These are phyloP conservation scores for Arthrinium phaeospermum DNA, from an alignment of 2,329 filamentous ascomycete species.

Conservation along the genomic window DNA sequence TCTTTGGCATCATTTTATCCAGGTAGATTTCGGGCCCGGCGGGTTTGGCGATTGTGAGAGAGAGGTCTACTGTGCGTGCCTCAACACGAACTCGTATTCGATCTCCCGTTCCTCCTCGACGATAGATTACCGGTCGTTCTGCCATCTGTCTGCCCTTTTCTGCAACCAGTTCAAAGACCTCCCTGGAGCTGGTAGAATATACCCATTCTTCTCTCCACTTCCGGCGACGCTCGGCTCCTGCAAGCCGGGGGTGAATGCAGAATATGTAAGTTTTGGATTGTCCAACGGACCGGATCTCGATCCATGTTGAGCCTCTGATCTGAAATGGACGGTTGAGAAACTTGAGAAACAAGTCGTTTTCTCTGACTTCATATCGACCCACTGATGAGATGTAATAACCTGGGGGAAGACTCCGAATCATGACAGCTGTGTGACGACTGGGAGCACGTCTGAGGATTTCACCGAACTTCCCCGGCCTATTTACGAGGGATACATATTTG, in stretches of 20 bases:
- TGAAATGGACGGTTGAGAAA: neutral
- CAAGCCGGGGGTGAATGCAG: neutral
- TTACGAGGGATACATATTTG: neutral
- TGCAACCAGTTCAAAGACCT: neutral
- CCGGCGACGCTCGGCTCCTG: neutral
- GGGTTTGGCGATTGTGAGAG: too few species aligned
- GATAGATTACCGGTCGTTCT: neutral
- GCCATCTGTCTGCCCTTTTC: neutral
- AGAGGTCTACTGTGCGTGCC: neutral
- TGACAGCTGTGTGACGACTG: neutral
- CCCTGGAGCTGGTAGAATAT: neutral
- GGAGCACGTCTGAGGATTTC: neutral
- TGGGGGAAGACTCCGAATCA: neutral
- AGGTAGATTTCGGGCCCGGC: too few species aligned
- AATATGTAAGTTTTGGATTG: neutral
- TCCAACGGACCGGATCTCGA: neutral
- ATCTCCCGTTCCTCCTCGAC: neutral
- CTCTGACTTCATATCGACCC: neutral
- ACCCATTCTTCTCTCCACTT: neutral
- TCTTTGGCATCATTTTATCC: too few species aligned
- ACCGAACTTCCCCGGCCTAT: neutral
- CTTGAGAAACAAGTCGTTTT: too few species aligned
- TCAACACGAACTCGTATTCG: neutral
- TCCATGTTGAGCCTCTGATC: neutral
- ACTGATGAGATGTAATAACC: neutral